Evolutionary conservation across 192 early-diverging fungal species (phyloP).

Genomic region (Linnemannia schmuckeri): DNA sequence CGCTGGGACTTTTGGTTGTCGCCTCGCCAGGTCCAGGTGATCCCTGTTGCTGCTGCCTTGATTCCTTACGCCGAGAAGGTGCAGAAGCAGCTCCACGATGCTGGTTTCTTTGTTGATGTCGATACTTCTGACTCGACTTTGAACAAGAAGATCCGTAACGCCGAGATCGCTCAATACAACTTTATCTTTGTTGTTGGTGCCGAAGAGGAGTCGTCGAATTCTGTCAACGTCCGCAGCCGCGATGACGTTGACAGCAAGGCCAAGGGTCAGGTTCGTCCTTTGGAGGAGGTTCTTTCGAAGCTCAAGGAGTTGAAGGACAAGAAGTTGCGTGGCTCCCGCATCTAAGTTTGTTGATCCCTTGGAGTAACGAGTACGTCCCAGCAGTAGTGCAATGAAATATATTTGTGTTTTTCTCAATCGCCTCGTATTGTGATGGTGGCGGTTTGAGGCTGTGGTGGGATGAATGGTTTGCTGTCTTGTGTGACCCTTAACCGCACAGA

Average conservation of each 20-base stretch:
- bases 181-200: slow-evolving; percentile 96
- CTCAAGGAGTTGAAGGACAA: slow-evolving; percentile 78
- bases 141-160: slow-evolving; percentile 98
- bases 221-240: slow-evolving; percentile 93
- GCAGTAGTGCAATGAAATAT: not conserved
- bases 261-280: slow-evolving; percentile 83
- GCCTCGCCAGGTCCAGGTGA: slow-evolving; percentile 91
- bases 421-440: not conserved
- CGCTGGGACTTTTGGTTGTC: slow-evolving; percentile 98
- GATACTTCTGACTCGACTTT: slow-evolving; percentile 90
- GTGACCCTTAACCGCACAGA: not conserved
- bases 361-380: not conserved
- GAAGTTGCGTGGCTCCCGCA: slow-evolving; percentile 69
- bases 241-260: slow-evolving; percentile 86
- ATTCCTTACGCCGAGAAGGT: slow-evolving; percentile 89
- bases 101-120: slow-evolving; percentile 87
- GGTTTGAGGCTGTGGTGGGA: not conserved
- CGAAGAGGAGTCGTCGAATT: slow-evolving; percentile 79
- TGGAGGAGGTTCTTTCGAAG: slow-evolving; percentile 79
- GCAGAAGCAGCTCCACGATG: slow-evolving; percentile 72
- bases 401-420: not conserved
- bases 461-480: not conserved
- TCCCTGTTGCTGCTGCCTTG: slow-evolving; percentile 87
- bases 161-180: slow-evolving; percentile 94
- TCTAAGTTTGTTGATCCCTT: slow-evolving; percentile 51